Base-by-base conservation (phyloP, 331 rosid species). In the Spiraea crenata region DNA sequence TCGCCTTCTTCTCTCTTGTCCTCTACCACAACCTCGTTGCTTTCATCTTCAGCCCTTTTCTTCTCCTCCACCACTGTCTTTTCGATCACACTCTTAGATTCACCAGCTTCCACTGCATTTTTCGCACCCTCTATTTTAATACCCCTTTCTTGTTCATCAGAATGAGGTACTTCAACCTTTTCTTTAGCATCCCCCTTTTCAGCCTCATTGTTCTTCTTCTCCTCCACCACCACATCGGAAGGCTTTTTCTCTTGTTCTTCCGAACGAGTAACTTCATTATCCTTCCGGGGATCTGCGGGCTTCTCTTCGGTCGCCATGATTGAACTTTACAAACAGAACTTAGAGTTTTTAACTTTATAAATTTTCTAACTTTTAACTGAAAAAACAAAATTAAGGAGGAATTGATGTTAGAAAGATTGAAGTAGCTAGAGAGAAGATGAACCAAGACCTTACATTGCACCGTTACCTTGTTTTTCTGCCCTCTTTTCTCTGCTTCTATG, bases 201-300 rank as follows among this genome's bases (percentile, higher is more conserved):
- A 48, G 57, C 71, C 35, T 66, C 71, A 65, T 8, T 62, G 14
- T 2, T 10, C 49, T 39, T 34, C 42, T 65, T 65, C 57, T 46
- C 62, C 41, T 57, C 62, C 41, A 31, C 62, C 62, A 31, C 39
- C 19, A 12, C 11, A 44, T 58, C 37, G 45, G 64, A 58, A 14
- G 19, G 12, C 42, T 58, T 1, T 15, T 58, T 58, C 4, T 35
- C 45, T 58, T 48, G 37, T 49, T 66, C 71, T 9, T 66, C 46
- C 16, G 6, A 3, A 48, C 17, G 48, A 17, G 19, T 25, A 25
- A 5, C 72, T 67, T 67, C 39, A 17, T 38, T 67, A 39, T 51
- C 50, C 48, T 68, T 68, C 2, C 14, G 7, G 16, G 39, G 20
- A 14, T 52, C 62, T 38, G 51, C 50, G 12, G n/a, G 2, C 34